phyloP scores from a whole-genome alignment of 2,329 filamentous ascomycete genomes.

The Fusarium haematococcum region DNA sequence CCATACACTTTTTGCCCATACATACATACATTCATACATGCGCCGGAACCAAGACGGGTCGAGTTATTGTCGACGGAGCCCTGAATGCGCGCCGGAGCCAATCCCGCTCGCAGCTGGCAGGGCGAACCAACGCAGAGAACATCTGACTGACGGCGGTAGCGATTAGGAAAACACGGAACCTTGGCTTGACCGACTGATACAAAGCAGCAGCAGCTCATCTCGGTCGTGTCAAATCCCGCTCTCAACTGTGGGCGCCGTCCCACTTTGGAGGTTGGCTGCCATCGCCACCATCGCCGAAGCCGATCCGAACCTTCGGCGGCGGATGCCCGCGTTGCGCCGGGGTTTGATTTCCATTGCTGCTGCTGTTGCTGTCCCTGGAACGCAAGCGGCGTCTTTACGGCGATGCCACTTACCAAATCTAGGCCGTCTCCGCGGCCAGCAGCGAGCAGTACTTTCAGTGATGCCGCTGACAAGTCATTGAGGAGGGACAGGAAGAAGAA shows the following conservation, averaged over 20 bases:
- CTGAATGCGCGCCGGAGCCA: constrained; percentile 2
- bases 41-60: constrained; percentile 4
- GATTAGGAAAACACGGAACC: constrained; percentile 22
- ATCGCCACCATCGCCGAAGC: constrained; percentile 9
- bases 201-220: constrained; percentile 1
- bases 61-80: not conserved
- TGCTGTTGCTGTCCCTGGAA: not conserved
- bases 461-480: constrained; percentile 5
- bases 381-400: not conserved
- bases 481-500: constrained; percentile 14
- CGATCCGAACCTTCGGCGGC: constrained; percentile 24
- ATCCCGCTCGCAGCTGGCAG: constrained; percentile 4
- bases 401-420: constrained; percentile 41
- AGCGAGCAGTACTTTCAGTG: constrained; percentile 19
- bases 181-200: constrained; percentile 22
- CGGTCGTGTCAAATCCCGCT: not conserved
- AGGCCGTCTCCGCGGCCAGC: constrained; percentile 34
- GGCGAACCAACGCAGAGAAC: constrained; percentile 13
- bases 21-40: not conserved
- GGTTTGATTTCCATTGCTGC: not conserved
- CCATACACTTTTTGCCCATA: not conserved
- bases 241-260: constrained; percentile 13
- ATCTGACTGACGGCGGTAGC: constrained; percentile 33
- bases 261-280: constrained; percentile 17
- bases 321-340: constrained; percentile 24